Evolutionary conservation across 176 grass and related monocot genomes (phyloP).

Genomic region (Chrysopogon serrulatus): DNA sequence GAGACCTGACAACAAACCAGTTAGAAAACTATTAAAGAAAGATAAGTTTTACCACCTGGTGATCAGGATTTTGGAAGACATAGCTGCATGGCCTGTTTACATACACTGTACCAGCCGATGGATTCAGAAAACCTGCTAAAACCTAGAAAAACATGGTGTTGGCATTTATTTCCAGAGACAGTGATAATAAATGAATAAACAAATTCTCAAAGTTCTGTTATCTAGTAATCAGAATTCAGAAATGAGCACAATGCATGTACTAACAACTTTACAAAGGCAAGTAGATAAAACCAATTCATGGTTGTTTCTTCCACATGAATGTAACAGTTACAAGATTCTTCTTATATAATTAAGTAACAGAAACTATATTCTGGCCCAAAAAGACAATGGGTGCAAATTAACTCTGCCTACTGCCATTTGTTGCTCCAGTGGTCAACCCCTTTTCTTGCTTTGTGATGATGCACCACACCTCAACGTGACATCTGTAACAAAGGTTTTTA

Average conservation of each 20-base stretch:
- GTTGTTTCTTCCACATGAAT: not conserved
- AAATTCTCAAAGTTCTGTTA: not conserved
- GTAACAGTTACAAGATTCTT: not conserved
- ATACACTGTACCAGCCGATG: constrained; percentile 47
- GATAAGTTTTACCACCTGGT: constrained; percentile 58
- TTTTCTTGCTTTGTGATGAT: not conserved
- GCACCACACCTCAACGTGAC: not conserved
- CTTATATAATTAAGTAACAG: not conserved
- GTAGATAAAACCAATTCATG: not conserved
- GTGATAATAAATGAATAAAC: not conserved
- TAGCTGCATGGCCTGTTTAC: constrained; percentile 73
- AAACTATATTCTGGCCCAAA: not conserved
- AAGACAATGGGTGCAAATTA: not conserved
- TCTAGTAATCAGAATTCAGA: not conserved
- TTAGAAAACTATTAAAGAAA: not conserved
- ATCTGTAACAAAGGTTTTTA: not conserved
- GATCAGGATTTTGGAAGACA: constrained; percentile 98
- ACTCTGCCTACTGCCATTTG: not conserved
- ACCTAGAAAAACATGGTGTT: constrained; percentile 41
- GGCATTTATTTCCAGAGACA: constrained; percentile 2
- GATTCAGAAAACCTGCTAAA: constrained; percentile 76
- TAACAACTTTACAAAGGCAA: not conserved
- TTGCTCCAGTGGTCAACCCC: not conserved
- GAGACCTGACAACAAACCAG: not conserved
- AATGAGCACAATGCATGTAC: not conserved